Conservation (phyloP, 768 basidiomycete species). For the Kwoniella shandongensis region DNA sequence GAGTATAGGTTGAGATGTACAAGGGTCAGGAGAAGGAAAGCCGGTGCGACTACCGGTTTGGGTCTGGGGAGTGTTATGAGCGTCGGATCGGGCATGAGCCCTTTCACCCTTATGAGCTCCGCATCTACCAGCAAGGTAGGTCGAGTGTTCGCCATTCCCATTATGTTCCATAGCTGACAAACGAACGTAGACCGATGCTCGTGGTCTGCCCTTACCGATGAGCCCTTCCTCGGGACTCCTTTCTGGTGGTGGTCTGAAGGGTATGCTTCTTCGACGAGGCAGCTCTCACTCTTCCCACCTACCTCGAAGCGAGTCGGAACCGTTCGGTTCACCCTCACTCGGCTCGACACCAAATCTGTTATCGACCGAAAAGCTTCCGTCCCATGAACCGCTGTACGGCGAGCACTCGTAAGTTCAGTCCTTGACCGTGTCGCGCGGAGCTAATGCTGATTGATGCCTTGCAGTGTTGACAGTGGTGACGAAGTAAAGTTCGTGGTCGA, state of each 20-base stretch:
- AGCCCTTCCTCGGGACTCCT: slow-evolving; percentile 63
- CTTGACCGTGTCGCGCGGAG: background rate
- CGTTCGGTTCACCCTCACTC: slow-evolving; percentile 27
- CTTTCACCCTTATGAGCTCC: slow-evolving; percentile 74
- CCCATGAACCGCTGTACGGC: slow-evolving; percentile 67
- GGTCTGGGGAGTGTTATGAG: slow-evolving; percentile 55
- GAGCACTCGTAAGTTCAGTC: slow-evolving; percentile 56
- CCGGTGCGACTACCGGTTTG: slow-evolving; percentile 57
- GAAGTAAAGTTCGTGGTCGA: slow-evolving; percentile 97
- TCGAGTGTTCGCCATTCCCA: slow-evolving; percentile 43
- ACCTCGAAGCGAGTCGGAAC: slow-evolving; percentile 26
- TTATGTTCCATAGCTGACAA: background rate
- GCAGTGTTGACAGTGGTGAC: slow-evolving; percentile 79
- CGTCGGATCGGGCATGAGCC: slow-evolving; percentile 55
- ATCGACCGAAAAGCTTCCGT: slow-evolving; percentile 58
- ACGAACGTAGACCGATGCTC: slow-evolving; percentile 81
- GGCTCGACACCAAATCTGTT: slow-evolving; percentile 22
- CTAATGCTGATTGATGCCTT: background rate
- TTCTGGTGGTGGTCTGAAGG: slow-evolving; percentile 77
- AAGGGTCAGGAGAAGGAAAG: slow-evolving; percentile 68
- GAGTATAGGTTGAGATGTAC: slow-evolving; percentile 89
- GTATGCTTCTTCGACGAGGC: slow-evolving; percentile 84
- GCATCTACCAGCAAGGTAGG: slow-evolving; percentile 84
- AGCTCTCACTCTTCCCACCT: slow-evolving; percentile 66
- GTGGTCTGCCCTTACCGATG: slow-evolving; percentile 80